phyloP scores from a whole-genome alignment of 371 early-diverging fungal species.

The Mucor racemosus region DNA sequence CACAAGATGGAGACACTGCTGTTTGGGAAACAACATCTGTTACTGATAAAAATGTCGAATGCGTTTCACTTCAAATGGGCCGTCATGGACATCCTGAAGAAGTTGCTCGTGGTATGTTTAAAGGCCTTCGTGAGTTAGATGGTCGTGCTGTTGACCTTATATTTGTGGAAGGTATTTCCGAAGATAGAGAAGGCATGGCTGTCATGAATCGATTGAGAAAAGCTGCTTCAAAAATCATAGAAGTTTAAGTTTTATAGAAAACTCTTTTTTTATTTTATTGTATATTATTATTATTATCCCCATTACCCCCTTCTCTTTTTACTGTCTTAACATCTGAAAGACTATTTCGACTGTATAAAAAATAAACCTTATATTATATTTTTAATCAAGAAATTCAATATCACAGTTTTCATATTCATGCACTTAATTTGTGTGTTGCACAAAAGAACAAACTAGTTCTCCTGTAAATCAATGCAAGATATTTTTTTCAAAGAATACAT shows the following conservation, averaged over 20 bases:
- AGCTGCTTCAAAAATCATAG: slow-evolving; percentile 76
- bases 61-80: slow-evolving; percentile 46
- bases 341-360: too few species aligned
- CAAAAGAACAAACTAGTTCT: too few species aligned
- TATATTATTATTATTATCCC: too few species aligned
- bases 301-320: too few species aligned
- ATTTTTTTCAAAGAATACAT: too few species aligned
- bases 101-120: slow-evolving; percentile 85
- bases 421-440: too few species aligned
- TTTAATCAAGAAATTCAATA: too few species aligned
- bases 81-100: slow-evolving; percentile 59
- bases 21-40: slow-evolving; percentile 27
- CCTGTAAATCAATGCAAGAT: too few species aligned
- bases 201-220: slow-evolving; percentile 98
- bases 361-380: too few species aligned
- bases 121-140: slow-evolving; percentile 85
- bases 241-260: slow-evolving; percentile 19
- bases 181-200: slow-evolving; percentile 88
- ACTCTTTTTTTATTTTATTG: too few species aligned
- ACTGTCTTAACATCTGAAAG: too few species aligned
- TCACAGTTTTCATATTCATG: too few species aligned
- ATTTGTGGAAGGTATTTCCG: slow-evolving; percentile 88
- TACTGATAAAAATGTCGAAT: slow-evolving; percentile 26
- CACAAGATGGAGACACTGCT: slow-evolving; percentile 21
- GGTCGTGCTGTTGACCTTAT: slow-evolving; percentile 73